Evolutionary conservation across 108 stramenopile species (phyloP), one percentile per base, ranked within the genome.

Genomic region (Pseudonitzschia multiseries): DNA sequence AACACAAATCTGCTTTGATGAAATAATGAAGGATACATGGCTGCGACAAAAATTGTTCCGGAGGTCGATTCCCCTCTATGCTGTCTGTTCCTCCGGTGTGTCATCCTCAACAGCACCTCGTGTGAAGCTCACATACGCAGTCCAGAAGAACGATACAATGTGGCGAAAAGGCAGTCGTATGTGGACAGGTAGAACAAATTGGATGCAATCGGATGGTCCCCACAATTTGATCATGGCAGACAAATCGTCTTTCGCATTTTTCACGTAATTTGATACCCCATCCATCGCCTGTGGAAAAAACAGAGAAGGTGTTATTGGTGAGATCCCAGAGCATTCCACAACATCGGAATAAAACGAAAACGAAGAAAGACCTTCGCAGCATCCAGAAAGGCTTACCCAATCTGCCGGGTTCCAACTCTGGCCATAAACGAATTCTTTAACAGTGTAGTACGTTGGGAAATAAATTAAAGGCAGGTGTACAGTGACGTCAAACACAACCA

Each of bases 71-170:
- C 18, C 46, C 46, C 9, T 48, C n/a, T 48, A 48, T 14, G 18
- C 31, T 44, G 27, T 5, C 18, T 33, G 22, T 67, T 26, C 42
- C 56, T 57, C 56, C n/a, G 51, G 18, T 36, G 32, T 9, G 31
- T 40, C 59, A 22, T 79, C 69, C 31, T 86, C 79, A 17, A 81
- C 78, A 14, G 83, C 78, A 60, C 96, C 96, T 8, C 96, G 84
- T 40, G 93, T 91, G 71, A 96, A 94, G 70, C 84, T 86, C 29
- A 96, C 87, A 74, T 96, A 96, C 0, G 92, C 91, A 18, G 96
- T 96, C 96, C 96, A 96, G 68, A 94, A 94, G 88, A 96, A 96
- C 54, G 87, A 89, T 1, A 92, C 96, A 62, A 91, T 56, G 71
- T 96, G 96, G 43, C 96, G 81, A 65, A 91, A 93, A 0, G 96